Evolutionary conservation across 2,329 filamentous ascomycete species (phyloP).

Genomic region (Zasmidium cellare): DNA sequence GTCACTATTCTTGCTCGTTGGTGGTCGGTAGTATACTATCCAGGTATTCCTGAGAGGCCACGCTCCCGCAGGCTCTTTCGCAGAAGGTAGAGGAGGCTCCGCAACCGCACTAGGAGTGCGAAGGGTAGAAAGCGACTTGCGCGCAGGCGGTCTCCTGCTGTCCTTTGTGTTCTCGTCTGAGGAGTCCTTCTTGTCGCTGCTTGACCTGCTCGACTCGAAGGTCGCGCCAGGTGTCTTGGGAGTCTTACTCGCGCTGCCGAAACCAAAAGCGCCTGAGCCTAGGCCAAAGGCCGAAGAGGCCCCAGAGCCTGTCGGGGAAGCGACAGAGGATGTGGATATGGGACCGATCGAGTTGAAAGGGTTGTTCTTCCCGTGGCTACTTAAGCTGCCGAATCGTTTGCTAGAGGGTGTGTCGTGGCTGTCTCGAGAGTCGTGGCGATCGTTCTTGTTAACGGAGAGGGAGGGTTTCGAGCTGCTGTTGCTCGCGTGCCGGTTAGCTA

Average conservation of each 20-base stretch:
- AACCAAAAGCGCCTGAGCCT: slow-evolving; percentile 95
- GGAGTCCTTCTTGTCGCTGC: slow-evolving; percentile 62
- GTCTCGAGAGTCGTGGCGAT: slow-evolving; percentile 50
- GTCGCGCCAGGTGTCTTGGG: slow-evolving; percentile 74
- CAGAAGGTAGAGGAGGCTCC: slow-evolving; percentile 10
- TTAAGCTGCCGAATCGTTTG: slow-evolving; percentile 71
- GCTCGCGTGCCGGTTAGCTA: slow-evolving; percentile 29
- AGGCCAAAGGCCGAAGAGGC: slow-evolving; percentile 90
- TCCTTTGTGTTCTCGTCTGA: slow-evolving; percentile 43
- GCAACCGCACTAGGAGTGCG: slow-evolving; percentile 13
- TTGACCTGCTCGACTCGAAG: slow-evolving; percentile 71
- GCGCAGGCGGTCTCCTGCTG: slow-evolving; percentile 22
- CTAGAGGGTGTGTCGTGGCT: slow-evolving; percentile 59
- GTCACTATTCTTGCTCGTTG: slow-evolving; percentile 94
- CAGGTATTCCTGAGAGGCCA: slow-evolving; percentile 77
- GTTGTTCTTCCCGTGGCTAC: slow-evolving; percentile 74
- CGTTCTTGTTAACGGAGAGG: slow-evolving; percentile 70
- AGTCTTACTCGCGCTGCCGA: slow-evolving; percentile 74
- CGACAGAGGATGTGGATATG: slow-evolving; percentile 62
- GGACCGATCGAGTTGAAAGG: slow-evolving; percentile 77
- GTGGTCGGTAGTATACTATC: slow-evolving; percentile 97
- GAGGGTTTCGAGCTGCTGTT: slow-evolving; percentile 84
- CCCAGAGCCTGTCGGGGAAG: slow-evolving; percentile 71
- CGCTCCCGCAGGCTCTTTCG: slow-evolving; percentile 39
- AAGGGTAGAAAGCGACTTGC: slow-evolving; percentile 28